phyloP scores from a whole-genome alignment of 495 filamentous ascomycete species.

The Talaromyces borbonicus region DNA sequence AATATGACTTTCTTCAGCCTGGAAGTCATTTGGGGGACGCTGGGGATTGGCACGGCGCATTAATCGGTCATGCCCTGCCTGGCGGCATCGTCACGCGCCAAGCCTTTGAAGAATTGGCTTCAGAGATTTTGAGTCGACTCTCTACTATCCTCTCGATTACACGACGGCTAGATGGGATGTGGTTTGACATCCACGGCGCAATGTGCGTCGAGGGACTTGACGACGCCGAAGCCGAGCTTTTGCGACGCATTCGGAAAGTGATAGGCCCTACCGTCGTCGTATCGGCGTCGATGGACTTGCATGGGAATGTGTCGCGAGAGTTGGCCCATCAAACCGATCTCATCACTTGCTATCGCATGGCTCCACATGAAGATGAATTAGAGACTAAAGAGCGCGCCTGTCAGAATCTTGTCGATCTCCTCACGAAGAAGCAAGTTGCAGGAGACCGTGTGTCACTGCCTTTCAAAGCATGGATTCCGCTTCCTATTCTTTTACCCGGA shows the following conservation, averaged over 20 bases:
- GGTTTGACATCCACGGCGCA: constrained; percentile 51
- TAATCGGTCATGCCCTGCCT: constrained; percentile 46
- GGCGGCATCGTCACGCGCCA: constrained; percentile 39
- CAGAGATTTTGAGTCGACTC: constrained; percentile 39
- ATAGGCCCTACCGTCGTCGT: constrained; percentile 41
- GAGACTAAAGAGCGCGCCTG: constrained; percentile 48
- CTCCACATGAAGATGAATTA: constrained; percentile 40
- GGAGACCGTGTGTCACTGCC: constrained; percentile 16
- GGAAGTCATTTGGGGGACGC: constrained; percentile 30
- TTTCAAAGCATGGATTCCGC: constrained; percentile 45
- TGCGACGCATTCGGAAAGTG: constrained; percentile 35
- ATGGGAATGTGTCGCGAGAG: constrained; percentile 45
- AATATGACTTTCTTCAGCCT: constrained; percentile 36
- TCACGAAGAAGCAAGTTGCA: constrained; percentile 11
- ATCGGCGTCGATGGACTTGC: constrained; percentile 48
- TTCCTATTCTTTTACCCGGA: constrained; percentile 45
- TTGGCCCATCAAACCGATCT: constrained; percentile 42
- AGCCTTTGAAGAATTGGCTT: constrained; percentile 38
- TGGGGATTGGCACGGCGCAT: constrained; percentile 40
- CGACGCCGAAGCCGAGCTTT: constrained; percentile 42
- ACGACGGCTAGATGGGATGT: constrained; percentile 35
- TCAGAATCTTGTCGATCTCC: constrained; percentile 37
- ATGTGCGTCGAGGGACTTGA: constrained; percentile 47
- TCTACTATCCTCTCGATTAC: constrained; percentile 19
- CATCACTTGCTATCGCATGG: constrained; percentile 48